Conservation (phyloP, 352 stramenopile genomes). For the Halophytophthora batemanensis region DNA sequence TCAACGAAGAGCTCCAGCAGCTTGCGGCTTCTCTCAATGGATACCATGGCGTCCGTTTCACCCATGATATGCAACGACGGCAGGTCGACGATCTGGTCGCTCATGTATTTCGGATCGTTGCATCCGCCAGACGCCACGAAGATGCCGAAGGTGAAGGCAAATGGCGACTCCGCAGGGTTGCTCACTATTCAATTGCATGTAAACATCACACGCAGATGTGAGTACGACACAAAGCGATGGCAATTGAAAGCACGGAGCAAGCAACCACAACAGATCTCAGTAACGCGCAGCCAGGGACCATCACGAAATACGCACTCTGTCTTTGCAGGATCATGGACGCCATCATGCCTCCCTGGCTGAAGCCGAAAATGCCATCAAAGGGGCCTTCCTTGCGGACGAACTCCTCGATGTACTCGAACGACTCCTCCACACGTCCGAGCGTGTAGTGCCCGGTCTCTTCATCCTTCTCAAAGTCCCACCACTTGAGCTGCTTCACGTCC, state of each 20-base stretch:
- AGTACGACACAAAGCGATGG: background rate
- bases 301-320: constrained; percentile 50
- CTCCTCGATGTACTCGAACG: constrained; percentile 46
- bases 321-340: constrained; percentile 54
- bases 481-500: constrained; percentile 47
- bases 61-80: constrained; percentile 83
- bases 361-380: constrained; percentile 66
- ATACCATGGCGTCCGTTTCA: constrained; percentile 69
- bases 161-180: constrained; percentile 37
- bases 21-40: constrained; percentile 49
- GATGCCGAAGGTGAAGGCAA: constrained; percentile 70
- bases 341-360: constrained; percentile 62
- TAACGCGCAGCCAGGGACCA: constrained; percentile 36
- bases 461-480: constrained; percentile 42
- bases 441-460: constrained; percentile 25
- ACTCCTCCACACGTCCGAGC: constrained; percentile 41
- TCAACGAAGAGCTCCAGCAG: constrained; percentile 56
- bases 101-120: constrained; percentile 43
- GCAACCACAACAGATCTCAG: constrained; percentile 6
- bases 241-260: background rate
- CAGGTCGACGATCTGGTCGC: constrained; percentile 41
- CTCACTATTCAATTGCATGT: constrained; percentile 17
- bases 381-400: constrained; percentile 52
- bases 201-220: background rate
- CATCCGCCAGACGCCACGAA: constrained; percentile 59